Evolutionary conservation across 192 early-diverging fungal genomes (phyloP), one percentile per base, ranked within the genome.

Genomic region (Helicostylum pulchrum): DNA sequence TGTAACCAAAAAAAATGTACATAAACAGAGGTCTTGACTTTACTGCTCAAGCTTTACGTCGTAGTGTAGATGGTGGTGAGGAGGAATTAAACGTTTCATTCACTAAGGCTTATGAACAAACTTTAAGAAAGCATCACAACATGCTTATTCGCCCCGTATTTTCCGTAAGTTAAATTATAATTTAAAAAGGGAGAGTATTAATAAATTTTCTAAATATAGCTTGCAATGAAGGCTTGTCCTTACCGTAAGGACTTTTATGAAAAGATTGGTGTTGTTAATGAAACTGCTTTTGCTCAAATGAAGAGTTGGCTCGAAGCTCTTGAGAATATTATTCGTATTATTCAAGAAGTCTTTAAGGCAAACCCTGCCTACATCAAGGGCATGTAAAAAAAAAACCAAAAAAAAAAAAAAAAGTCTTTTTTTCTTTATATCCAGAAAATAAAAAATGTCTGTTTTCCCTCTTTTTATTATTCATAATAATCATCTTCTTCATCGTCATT

Each of bases 181-280:
- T 59, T 43, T 54, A 15, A 9, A 30, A 14, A 15, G 0, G 30
- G 1, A 15, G 17, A 48, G 4, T 8, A 12, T 21, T 9, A 26
- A 34, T 46, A 4, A 19, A 20, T 45, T 21, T 34, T 43, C n/a
- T 46, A 20, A 47, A n/a, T 60, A 15, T 63, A 91, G 88, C 61
- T 92, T 47, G 92, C 90, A 7, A 97, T 98, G 94, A 87, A 86
- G 69, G 92, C 92, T 10, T 97, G 94, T 75, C 96, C 96, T 20
- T 83, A 85, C 66, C 92, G 94, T 55, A 83, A 83, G 44, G 87
- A 89, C 62, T 97, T 98, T 76, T 98, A 94, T 73, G 80, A 78
- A 30, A 93, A 91, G 75, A 78, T 98, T 21, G 89, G 90, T 52
- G 76, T 76, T 34, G 79, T 83, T 67, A 78, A 85, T 52, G 79